phyloP scores from a whole-genome alignment of 2,329 filamentous ascomycete species.

The Chrysosporium keratinophilum region DNA sequence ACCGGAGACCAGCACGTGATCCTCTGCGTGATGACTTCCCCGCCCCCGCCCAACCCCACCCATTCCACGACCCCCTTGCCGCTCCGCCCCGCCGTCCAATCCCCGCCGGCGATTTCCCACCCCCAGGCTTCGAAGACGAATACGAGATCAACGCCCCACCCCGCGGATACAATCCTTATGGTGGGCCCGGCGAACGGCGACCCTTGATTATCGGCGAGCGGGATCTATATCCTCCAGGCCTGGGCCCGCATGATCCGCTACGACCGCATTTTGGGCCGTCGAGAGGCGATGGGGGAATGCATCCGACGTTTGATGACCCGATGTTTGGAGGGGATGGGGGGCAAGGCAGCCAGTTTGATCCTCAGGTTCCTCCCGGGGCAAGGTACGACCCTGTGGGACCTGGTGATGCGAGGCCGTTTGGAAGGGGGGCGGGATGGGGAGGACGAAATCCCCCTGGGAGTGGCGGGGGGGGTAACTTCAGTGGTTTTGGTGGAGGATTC shows the following conservation, averaged over 20 bases:
- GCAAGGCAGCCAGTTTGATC: slow-evolving; percentile 48
- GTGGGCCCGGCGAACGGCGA: slow-evolving; percentile 36
- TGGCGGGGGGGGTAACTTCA: slow-evolving; percentile 26
- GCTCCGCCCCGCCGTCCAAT: slow-evolving; percentile 50
- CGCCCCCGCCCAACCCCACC: slow-evolving; percentile 55
- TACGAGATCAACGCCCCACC: slow-evolving; percentile 66
- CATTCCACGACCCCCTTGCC: slow-evolving; percentile 57
- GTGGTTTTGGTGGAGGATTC: slow-evolving; percentile 45
- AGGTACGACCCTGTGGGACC: slow-evolving; percentile 81
- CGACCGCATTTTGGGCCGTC: slow-evolving; percentile 55
- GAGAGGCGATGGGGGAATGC: slow-evolving; percentile 71
- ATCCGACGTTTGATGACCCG: slow-evolving; percentile 88
- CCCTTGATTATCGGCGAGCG: slow-evolving; percentile 68
- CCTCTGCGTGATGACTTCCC: slow-evolving; percentile 46
- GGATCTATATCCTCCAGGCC: slow-evolving; percentile 75
- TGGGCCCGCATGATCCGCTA: slow-evolving; percentile 78
- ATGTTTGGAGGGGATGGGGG: slow-evolving; percentile 56
- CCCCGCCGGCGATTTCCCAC: slow-evolving; percentile 65
- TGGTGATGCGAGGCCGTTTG: slow-evolving; percentile 45
- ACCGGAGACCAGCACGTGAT: slow-evolving; percentile 37
- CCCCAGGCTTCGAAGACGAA: slow-evolving; percentile 89
- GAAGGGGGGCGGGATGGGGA: slow-evolving; percentile 38
- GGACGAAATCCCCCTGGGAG: slow-evolving; percentile 46
- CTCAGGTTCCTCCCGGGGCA: slow-evolving; percentile 74
- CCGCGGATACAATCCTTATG: slow-evolving; percentile 36